Base-by-base conservation (phyloP, 1,284 basidiomycete genomes). In the Schizophyllum amplum region DNA sequence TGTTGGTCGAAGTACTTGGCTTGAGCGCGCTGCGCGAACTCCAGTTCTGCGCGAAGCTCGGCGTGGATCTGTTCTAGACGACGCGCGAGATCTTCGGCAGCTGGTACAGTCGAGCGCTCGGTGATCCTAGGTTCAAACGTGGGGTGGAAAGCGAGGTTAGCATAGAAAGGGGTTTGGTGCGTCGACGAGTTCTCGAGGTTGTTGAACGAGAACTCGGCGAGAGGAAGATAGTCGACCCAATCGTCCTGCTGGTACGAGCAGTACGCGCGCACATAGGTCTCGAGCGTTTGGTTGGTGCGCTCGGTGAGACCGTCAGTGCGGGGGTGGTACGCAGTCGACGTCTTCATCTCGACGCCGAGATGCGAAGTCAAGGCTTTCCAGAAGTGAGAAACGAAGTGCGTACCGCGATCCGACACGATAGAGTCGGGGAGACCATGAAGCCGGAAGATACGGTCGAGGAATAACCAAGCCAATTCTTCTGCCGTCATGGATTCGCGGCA, bases 171-270 rank as follows among this genome's bases (percentile, higher is more conserved):
- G 1, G 76, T 67, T 51, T 68, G 64, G 5, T 64, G 57, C 9
- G 70, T 77, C 0, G 75, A 68, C 47, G 62, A 53, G 52, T 67
- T 75, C 20, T 64, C 59, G 6, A 60, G 50, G 48, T 78, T 78
- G 61, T 81, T 80, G 64, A 74, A 78, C 0, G 67, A 64, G 57
- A 81, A 81, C 61, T 78, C 72, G 0, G 75, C 74, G 5, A 76
- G 57, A 0, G 73, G 69, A 0, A 81, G 67, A n/a, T 71, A 71
- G 2, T 71, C 64, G 0, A 66, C 63, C 79, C 79, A 82, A 56
- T 79, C 66, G 56, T 72, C 67, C 57, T 80, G 78, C 46, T 76
- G 63, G 60, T 77, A 74, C 5, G 68, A 69, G 55, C 64, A 64
- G 55, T 70, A 76, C 5, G 66, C 59, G 2, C 67, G 66, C 1